phyloP scores from a whole-genome alignment of 306 rosid genomes.

The Vigna hirtella region DNA sequence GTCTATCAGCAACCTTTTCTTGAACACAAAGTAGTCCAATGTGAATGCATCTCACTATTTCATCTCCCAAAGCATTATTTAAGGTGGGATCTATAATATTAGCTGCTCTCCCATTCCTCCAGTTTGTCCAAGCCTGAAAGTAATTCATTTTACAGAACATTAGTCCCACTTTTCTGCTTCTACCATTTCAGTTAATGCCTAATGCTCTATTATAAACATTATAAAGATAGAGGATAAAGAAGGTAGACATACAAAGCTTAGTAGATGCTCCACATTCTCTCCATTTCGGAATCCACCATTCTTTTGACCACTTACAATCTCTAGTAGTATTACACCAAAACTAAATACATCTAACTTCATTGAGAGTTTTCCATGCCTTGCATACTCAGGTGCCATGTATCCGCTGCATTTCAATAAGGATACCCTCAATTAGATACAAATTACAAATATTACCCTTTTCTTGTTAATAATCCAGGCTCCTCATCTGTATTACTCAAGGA shows the following conservation, averaged over 20 bases:
- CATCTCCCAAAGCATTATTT: too few species aligned
- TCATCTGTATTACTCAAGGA: background rate
- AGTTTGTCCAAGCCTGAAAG: too few species aligned
- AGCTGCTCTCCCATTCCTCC: too few species aligned
- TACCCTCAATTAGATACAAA: background rate
- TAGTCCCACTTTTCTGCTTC: too few species aligned
- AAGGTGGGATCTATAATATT: too few species aligned
- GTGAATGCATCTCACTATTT: too few species aligned
- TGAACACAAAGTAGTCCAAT: too few species aligned
- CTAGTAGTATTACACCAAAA: slow-evolving; percentile 55
- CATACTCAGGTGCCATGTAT: slow-evolving; percentile 68
- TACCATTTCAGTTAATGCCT: too few species aligned
- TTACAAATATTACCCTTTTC: background rate
- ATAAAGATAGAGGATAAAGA: slow-evolving; percentile 11
- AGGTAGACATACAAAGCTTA: slow-evolving; percentile 45
- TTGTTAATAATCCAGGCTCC: background rate
- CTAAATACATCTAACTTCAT: slow-evolving; percentile 55
- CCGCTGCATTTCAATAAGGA: slow-evolving; percentile 48
- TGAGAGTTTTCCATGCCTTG: slow-evolving; percentile 51
- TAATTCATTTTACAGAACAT: too few species aligned
- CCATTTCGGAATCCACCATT: slow-evolving; percentile 36
- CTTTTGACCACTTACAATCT: slow-evolving; percentile 51
- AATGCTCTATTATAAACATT: background rate
- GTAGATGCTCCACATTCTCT: slow-evolving; percentile 42
- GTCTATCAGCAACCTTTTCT: too few species aligned